Evolutionary conservation across 768 basidiomycete genomes (phyloP), one percentile per base, ranked within the genome.

Genomic region (Amanita exitialis): DNA sequence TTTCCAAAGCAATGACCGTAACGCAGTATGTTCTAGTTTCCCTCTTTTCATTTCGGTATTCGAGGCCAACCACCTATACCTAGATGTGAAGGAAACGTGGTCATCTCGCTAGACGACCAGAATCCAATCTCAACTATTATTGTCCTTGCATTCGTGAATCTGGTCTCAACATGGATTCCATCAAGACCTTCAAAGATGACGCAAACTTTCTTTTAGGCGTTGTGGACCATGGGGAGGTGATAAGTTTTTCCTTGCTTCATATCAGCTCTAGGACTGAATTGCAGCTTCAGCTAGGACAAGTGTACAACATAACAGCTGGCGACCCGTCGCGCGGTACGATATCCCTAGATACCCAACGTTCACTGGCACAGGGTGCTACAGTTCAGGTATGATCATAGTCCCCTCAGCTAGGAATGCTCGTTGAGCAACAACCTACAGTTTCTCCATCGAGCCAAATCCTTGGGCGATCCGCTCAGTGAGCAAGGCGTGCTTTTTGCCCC

Each of bases 71-170:
- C 28, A 28, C 21, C 10, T 15, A n/a, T 7, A 2, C 0, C 30
- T 54, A 86, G 86, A 25, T 73, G 78, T 5, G 79, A 86, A 64
- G 88, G 87, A 2, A 91, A 90, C 58, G 72, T 91, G 56, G 67
- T 91, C 38, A 73, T 80, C 44, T 61, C 73, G 4, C 63, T 90
- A 1, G 68, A 85, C 55, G 60, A 66, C 34, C 56, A 64, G 15
- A 89, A 83, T 54, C 85, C 88, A 0, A 76, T n/a, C 83, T 0
- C 69, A 73, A 28, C 64, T 82, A 4, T 70, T 90, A 5, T 68
- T 90, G 13, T 57, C 63, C 12, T n/a, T 76, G 76, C 6, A 75
- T 89, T 18, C 67, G 68, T 16, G 61, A 64, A 3, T 57, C 64
- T 7, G 69, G 67, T 3, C 37, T 61, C 18, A 46, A 10, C 9